Conservation (phyloP, 2,329 filamentous ascomycete species). For the Cladosporium oxysporum region DNA sequence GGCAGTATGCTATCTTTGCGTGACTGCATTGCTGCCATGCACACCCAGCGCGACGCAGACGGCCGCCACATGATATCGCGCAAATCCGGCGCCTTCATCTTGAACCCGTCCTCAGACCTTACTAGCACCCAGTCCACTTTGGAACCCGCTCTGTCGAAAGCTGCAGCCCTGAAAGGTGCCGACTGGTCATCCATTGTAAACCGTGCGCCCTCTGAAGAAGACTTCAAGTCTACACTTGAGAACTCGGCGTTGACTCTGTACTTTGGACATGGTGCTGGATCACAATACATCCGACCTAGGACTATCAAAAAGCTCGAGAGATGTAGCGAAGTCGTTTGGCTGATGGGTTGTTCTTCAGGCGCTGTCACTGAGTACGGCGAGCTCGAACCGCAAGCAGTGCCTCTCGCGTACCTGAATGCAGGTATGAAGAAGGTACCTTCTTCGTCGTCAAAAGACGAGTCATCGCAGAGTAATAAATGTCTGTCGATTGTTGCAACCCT, state of each 20-base stretch:
- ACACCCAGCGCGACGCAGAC: slow-evolving; percentile 27
- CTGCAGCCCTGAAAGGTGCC: slow-evolving; percentile 32
- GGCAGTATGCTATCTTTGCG: slow-evolving; percentile 83
- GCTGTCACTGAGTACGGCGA: slow-evolving; percentile 77
- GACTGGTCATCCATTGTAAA: slow-evolving; percentile 69
- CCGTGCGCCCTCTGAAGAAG: slow-evolving; percentile 70
- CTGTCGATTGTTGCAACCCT: slow-evolving; percentile 85
- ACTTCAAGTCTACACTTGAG: slow-evolving; percentile 70
- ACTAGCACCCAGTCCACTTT: slow-evolving; percentile 77
- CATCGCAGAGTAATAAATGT: slow-evolving; percentile 30
- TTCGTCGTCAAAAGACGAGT: neutral
- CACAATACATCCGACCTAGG: slow-evolving; percentile 87
- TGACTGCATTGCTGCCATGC: slow-evolving; percentile 66
- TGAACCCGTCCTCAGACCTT: slow-evolving; percentile 87
- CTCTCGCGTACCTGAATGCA: slow-evolving; percentile 88
- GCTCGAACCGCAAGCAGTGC: slow-evolving; percentile 88
- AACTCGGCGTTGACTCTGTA: slow-evolving; percentile 77
- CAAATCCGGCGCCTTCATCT: slow-evolving; percentile 69
- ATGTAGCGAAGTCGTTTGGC: slow-evolving; percentile 59
- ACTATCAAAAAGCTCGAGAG: slow-evolving; percentile 70
- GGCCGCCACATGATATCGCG: slow-evolving; percentile 51
- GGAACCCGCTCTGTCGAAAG: slow-evolving; percentile 60
- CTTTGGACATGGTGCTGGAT: slow-evolving; percentile 93
- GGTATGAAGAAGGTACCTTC: slow-evolving; percentile 45
- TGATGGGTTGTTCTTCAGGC: slow-evolving; percentile 94